Evolutionary conservation across 805 yeast species (phyloP).

Genomic region (Suhomyces faveliae): DNA sequence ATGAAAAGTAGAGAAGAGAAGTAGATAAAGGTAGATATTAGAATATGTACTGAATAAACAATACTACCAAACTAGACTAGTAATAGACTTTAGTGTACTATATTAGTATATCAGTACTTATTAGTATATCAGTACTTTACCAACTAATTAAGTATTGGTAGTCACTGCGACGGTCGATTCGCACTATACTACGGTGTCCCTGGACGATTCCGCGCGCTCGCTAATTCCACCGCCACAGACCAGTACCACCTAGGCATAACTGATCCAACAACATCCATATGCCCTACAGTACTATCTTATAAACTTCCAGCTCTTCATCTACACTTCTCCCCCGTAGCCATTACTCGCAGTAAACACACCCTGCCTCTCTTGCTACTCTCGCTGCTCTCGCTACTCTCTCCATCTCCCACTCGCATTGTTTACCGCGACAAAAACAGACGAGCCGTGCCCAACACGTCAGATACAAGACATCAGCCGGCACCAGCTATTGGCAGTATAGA

Average conservation of each 20-base stretch:
- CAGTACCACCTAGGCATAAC: too few relatives aligned
- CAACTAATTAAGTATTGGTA: too few relatives aligned
- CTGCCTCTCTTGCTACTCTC: not conserved
- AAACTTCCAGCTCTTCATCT: too few relatives aligned
- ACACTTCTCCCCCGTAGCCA: not conserved
- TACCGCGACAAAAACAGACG: slow-evolving; percentile 1
- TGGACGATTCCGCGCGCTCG: too few relatives aligned
- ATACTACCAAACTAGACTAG: too few relatives aligned
- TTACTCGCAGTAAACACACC: not conserved
- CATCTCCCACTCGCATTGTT: not conserved
- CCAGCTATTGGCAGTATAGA: not conserved
- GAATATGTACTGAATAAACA: too few relatives aligned
- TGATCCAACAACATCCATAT: not conserved
- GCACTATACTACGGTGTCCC: too few relatives aligned
- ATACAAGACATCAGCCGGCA: not conserved
- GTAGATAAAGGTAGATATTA: not conserved
- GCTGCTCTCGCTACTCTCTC: not conserved
- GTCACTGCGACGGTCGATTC: too few relatives aligned
- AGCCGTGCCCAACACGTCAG: not conserved
- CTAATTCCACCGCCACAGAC: not conserved
- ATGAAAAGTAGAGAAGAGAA: slow-evolving; percentile 16
- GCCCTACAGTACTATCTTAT: not conserved
- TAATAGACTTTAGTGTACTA: too few relatives aligned
- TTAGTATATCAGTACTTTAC: not conserved
- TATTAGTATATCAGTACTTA: not conserved